Conservation (phyloP, 495 filamentous ascomycete species). For the Penicillium daleae region DNA sequence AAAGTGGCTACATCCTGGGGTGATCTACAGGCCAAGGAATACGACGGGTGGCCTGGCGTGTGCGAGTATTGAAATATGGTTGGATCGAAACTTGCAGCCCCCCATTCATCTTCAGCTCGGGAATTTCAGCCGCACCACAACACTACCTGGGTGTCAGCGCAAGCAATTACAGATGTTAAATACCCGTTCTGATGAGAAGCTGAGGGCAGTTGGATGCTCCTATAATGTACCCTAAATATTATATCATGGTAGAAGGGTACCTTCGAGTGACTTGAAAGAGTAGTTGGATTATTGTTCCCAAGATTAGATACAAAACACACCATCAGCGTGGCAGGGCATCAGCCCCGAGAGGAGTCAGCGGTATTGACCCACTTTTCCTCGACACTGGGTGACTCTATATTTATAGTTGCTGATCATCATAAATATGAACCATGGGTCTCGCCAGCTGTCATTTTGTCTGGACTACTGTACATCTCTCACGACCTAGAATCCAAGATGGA, state of each 20-base stretch:
- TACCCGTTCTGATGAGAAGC: too few species aligned
- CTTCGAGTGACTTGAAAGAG: too few species aligned
- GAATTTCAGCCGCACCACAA: slow-evolving; percentile 3
- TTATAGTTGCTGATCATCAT: not conserved
- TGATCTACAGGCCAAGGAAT: slow-evolving; percentile 23
- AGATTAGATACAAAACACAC: too few species aligned
- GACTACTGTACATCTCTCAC: not conserved
- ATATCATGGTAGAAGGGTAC: too few species aligned
- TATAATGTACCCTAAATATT: too few species aligned
- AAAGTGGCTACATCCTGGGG: not conserved
- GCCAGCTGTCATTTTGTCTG: not conserved
- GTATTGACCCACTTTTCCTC: too few species aligned
- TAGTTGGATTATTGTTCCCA: too few species aligned
- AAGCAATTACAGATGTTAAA: too few species aligned
- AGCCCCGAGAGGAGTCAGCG: too few species aligned
- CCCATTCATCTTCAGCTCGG: slow-evolving; percentile 9
- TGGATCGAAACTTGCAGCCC: slow-evolving; percentile 10
- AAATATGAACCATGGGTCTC: slow-evolving; percentile 17
- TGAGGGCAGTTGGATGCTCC: too few species aligned
- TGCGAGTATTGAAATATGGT: slow-evolving; percentile 12
- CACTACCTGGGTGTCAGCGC: not conserved
- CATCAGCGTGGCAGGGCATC: too few species aligned
- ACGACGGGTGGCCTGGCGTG: slow-evolving; percentile 14
- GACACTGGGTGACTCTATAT: too few species aligned
- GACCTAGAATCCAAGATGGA: not conserved